Evolutionary conservation across 2,329 filamentous ascomycete species (phyloP).

Genomic region (Phaeophleospora eucalypticola): DNA sequence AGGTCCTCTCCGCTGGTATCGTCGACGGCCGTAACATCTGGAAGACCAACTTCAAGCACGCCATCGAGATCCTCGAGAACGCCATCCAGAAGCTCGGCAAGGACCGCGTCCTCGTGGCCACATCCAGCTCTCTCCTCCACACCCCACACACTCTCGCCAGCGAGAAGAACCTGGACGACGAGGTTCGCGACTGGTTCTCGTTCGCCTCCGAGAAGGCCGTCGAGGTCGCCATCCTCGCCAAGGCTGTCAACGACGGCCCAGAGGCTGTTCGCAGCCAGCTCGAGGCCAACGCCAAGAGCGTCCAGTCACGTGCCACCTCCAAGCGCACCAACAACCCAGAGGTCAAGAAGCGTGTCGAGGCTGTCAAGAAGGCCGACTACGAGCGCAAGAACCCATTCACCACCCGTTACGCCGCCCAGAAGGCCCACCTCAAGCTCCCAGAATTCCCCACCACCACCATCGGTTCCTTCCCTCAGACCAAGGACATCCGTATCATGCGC

Average conservation of each 20-base stretch:
- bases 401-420: conserved; percentile 78
- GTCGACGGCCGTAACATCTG: conserved; percentile 99
- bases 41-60: conserved; percentile 98
- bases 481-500: conserved; percentile 93
- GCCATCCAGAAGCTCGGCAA: conserved; percentile 95
- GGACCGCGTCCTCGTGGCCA: conserved; percentile 94
- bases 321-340: conserved; percentile 93
- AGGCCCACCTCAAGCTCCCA: conserved; percentile 87
- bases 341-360: conserved; percentile 93
- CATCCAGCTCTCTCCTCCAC: conserved; percentile 96
- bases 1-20: conserved; percentile 89
- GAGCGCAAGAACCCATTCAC: conserved; percentile 90
- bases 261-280: conserved; percentile 81
- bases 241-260: conserved; percentile 91
- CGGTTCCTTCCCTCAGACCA: conserved; percentile 98
- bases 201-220: conserved; percentile 92
- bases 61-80: conserved; percentile 84
- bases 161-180: conserved; percentile 95
- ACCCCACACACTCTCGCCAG: conserved; percentile 95
- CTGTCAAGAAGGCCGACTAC: conserved; percentile 80
- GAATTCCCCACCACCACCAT: conserved; percentile 99
- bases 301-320: conserved; percentile 85
- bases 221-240: conserved; percentile 89
- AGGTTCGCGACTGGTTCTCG: conserved; percentile 97
- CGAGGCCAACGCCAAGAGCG: conserved; percentile 93